These are phyloP conservation scores for Eurotiales sp. DNA, from an alignment of 2,329 filamentous ascomycete species.

Conservation along the genomic window DNA sequence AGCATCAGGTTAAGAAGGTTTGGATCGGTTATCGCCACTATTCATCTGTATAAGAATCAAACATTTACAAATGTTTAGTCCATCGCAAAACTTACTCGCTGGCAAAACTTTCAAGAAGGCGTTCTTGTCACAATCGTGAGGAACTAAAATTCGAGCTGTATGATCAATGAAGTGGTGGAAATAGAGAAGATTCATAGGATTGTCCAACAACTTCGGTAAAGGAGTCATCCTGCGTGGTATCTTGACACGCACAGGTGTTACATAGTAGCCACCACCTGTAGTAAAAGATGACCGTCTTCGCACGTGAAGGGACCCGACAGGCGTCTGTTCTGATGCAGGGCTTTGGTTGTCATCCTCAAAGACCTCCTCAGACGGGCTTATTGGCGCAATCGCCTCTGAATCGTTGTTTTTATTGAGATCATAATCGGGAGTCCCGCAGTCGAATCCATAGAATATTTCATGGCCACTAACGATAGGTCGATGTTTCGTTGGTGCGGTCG, in stretches of 20 bases:
- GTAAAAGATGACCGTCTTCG: slow-evolving; percentile 46
- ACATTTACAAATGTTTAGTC: slow-evolving; percentile 7
- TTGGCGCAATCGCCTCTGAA: slow-evolving; percentile 57
- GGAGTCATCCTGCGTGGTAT: slow-evolving; percentile 56
- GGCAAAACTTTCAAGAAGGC: slow-evolving; percentile 60
- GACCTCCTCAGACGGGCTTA: slow-evolving; percentile 36
- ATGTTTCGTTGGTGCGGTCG: background rate
- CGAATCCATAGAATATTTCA: slow-evolving; percentile 61
- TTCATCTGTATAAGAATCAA: slow-evolving; percentile 45
- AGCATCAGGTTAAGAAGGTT: slow-evolving; percentile 74
- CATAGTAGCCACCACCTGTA: slow-evolving; percentile 65
- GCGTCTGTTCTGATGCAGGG: slow-evolving; percentile 9
- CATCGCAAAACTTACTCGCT: slow-evolving; percentile 55
- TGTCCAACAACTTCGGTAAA: slow-evolving; percentile 60
- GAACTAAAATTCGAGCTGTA: slow-evolving; percentile 64
- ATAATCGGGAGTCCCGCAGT: slow-evolving; percentile 65
- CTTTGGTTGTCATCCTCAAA: slow-evolving; percentile 13
- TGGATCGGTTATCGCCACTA: slow-evolving; percentile 41
- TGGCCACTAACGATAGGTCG: slow-evolving; percentile 20
- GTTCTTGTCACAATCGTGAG: slow-evolving; percentile 60
- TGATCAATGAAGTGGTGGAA: slow-evolving; percentile 75
- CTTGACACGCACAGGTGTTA: slow-evolving; percentile 62
- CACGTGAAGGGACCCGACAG: slow-evolving; percentile 8
- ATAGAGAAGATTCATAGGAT: slow-evolving; percentile 76
- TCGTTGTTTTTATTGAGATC: slow-evolving; percentile 72